A percentile compares a stretch with the other conserved stretches of the same genome.
phyloP scores from a whole-genome alignment of 495 filamentous ascomycete genomes.

The Monascus purpureus region DNA sequence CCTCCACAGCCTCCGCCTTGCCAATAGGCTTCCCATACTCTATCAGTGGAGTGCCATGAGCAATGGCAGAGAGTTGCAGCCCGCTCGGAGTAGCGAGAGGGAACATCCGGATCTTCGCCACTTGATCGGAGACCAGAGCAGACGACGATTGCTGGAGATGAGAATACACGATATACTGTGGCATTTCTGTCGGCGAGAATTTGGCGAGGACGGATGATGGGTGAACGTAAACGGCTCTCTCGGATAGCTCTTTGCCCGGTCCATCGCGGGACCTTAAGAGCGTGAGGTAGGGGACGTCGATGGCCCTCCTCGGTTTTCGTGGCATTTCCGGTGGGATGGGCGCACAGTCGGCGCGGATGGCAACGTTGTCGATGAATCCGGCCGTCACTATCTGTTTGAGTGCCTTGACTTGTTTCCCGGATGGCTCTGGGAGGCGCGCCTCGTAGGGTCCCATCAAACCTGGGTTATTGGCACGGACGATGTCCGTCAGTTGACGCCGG shows the following conservation, averaged over 20 bases:
- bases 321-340: slow-evolving; percentile 56
- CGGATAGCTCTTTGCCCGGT: slow-evolving; percentile 30
- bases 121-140: slow-evolving; percentile 28
- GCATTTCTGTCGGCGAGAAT: slow-evolving; percentile 54
- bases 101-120: slow-evolving; percentile 78
- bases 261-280: slow-evolving; percentile 56
- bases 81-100: slow-evolving; percentile 65
- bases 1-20: slow-evolving; percentile 51
- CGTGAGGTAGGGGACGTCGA: slow-evolving; percentile 82
- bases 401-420: slow-evolving; percentile 56
- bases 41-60: slow-evolving; percentile 74
- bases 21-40: slow-evolving; percentile 79
- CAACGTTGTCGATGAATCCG: slow-evolving; percentile 91
- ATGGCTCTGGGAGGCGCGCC: slow-evolving; percentile 52
- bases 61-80: slow-evolving; percentile 61
- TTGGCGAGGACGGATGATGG: slow-evolving; percentile 68
- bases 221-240: slow-evolving; percentile 67
- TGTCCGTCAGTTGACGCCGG: slow-evolving; percentile 64
- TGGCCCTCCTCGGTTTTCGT: slow-evolving; percentile 63
- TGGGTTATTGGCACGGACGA: slow-evolving; percentile 62
- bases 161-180: slow-evolving; percentile 76
- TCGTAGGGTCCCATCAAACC: slow-evolving; percentile 45
- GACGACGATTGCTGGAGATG: slow-evolving; percentile 62
- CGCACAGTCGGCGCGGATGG: slow-evolving; percentile 78
- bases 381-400: slow-evolving; percentile 84